Base-by-base conservation (phyloP, 208 protist species). In the Blechomonas ayalai region DNA sequence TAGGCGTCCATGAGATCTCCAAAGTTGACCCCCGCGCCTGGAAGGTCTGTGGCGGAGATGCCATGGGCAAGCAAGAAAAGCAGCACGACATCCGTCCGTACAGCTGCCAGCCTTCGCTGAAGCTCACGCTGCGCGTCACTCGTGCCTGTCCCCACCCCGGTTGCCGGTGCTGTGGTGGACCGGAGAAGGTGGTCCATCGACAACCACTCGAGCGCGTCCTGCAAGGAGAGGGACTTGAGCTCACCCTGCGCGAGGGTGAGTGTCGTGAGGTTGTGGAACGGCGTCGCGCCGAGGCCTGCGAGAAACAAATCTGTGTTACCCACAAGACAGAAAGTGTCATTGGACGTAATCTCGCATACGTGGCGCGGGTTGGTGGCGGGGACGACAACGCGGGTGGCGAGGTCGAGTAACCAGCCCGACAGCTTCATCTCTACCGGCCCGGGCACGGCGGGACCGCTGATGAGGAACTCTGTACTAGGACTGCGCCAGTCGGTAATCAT, bases 341-440 rank as follows among this genome's bases (percentile, higher is more conserved):
- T 67, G 31, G 51, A 28, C 1, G 59, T 71, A 22, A 77, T 41
- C 22, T 51, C 27, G 0, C 63, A 16, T 31, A 33, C 52, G 9
- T 40, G 15, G 40, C 38, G 25, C 0, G 63, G 67, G 12, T 37
- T 20, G 9, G 52, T 33, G 3, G 59, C 34, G 6, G 59, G 54
- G 3, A 35, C 40, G 15, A 53, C n/a, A 6, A 63, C 37, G 10
- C 81, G 60, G 12, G 75, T 67, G 12, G 82, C 73, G 19, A 90
- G 73, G 58, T 90, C 82, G 9, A 90, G 65, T 51, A 80, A 54
- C 68, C 67, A 87, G 4, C 73, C 58, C 4, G 74, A 78, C 3
- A 84, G 50, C 67, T 90, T 90, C 18, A 59, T 71, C 32, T 85
- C 82, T 16, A 71, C 73, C 13, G 78, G 60, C 0, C 82, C 81